Percentiles rank a stretch among this genome's conserved stretches.
phyloP scores from a whole-genome alignment of 495 filamentous ascomycete species.

The Cairneyella variabilis region DNA sequence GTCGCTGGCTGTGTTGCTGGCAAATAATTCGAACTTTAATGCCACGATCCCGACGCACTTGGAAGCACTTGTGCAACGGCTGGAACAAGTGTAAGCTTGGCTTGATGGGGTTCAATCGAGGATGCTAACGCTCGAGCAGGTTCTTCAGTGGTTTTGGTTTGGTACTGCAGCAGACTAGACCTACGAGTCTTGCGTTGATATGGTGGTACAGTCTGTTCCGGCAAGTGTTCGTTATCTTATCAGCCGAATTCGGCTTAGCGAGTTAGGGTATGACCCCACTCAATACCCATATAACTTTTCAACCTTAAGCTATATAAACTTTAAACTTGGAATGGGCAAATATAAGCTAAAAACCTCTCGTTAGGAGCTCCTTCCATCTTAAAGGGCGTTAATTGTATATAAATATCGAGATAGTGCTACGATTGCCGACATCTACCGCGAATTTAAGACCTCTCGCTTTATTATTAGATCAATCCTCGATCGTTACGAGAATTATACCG shows the following conservation, averaged over 20 bases:
- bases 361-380: not conserved
- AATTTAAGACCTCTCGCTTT: not conserved
- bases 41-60: slow-evolving; percentile 58
- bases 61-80: slow-evolving; percentile 51
- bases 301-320: no score
- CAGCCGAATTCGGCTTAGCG: not conserved
- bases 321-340: not conserved
- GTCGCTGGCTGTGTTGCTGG: slow-evolving; percentile 38
- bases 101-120: no score
- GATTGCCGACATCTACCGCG: not conserved
- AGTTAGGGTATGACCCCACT: not conserved
- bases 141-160: slow-evolving; percentile 68
- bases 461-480: not conserved
- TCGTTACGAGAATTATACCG: not conserved
- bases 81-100: slow-evolving; percentile 57
- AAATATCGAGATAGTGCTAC: not conserved
- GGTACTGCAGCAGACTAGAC: slow-evolving; percentile 64
- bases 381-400: not conserved
- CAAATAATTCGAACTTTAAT: slow-evolving; percentile 58
- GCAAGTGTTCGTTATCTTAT: not conserved
- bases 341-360: not conserved
- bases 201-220: not conserved
- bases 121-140: no score
- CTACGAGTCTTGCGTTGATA: slow-evolving; percentile 68
- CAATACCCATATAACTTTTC: no score